Evolutionary conservation across 2,329 filamentous ascomycete genomes (phyloP), one percentile per base, ranked within the genome.

Genomic region (Curvularia lunata): DNA sequence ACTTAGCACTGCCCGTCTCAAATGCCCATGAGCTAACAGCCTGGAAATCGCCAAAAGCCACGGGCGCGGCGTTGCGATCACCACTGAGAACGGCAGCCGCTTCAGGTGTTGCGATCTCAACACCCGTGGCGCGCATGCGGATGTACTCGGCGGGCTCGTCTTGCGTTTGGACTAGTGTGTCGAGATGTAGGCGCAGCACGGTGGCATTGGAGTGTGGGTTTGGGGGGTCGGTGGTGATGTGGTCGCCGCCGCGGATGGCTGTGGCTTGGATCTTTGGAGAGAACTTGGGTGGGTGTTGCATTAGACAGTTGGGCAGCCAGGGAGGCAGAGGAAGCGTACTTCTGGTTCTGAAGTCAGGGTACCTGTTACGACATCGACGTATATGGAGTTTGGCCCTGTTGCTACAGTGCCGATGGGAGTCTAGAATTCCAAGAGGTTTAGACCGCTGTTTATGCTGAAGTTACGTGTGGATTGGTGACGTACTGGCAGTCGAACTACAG

Each of bases 221-320:
- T 4, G 54, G 38, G 4, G 48, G 54, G 25, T 56, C 54, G 9
- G 43, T 48, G 13, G 34, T 52, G 21, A 48, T 52, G n/a, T 43
- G 37, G 10, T 56, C 54, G 18, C 54, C 48, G 8, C 48, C 54
- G 19, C 48, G 54, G n/a, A 56, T 52, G 13, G 34, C 54, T 5
- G 30, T 56, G 5, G 21, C 40, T 43, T 34, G 13, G 40, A 45
- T 12, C n/a, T 34, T 21, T 32, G 42, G 38, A 10, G 27, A 32
- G 8, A 43, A 45, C 40, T 45, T 19, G 12, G 16, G 28, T 2
- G 12, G 8, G 8, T 9, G 18, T 16, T 25, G 12, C 0, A 6
- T 25, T 13, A 42, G 40, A 42, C 10, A 16, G 10, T 25, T 25
- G 25, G 12, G 2, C 2, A 21, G 4, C 3, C 10, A 25, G 10